A percentile compares a stretch with the other conserved stretches of the same genome.
Conservation (phyloP, 1,139 yeast species). For the Magnusiomyces fungicola region DNA sequence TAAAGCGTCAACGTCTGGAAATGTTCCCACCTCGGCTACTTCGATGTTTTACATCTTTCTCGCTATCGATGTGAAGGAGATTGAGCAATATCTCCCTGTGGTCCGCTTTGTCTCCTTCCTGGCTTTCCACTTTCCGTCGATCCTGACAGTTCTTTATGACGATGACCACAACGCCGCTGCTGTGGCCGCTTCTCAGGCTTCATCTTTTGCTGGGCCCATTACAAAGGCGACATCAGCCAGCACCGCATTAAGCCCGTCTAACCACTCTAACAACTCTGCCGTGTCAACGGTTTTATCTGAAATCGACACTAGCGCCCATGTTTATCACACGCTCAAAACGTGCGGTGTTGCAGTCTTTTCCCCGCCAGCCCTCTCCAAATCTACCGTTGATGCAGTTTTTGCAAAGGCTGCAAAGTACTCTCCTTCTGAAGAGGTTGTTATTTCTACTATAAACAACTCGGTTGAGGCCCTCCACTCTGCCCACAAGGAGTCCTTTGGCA, state of each 20-base stretch:
- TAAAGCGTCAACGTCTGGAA: background rate
- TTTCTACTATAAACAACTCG: background rate
- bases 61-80: background rate
- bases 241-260: background rate
- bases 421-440: background rate
- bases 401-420: background rate
- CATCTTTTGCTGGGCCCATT: background rate
- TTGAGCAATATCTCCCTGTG: slow-evolving; percentile 8
- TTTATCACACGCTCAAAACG: slow-evolving; percentile 1
- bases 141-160: slow-evolving; percentile 9
- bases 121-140: slow-evolving; percentile 10
- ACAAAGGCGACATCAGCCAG: background rate
- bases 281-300: background rate
- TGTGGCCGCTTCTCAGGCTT: slow-evolving; percentile 8
- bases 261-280: background rate
- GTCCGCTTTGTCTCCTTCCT: slow-evolving; percentile 11
- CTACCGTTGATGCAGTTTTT: background rate
- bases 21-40: no score
- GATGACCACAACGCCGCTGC: background rate
- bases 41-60: background rate
- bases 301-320: slow-evolving; percentile 1
- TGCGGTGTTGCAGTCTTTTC: slow-evolving; percentile 5
- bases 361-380: background rate
- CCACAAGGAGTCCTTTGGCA: background rate
- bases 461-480: background rate